These are phyloP conservation scores for Paramyrothecium roridum DNA, from an alignment of 2,329 filamentous ascomycete genomes.

Conservation along the genomic window DNA sequence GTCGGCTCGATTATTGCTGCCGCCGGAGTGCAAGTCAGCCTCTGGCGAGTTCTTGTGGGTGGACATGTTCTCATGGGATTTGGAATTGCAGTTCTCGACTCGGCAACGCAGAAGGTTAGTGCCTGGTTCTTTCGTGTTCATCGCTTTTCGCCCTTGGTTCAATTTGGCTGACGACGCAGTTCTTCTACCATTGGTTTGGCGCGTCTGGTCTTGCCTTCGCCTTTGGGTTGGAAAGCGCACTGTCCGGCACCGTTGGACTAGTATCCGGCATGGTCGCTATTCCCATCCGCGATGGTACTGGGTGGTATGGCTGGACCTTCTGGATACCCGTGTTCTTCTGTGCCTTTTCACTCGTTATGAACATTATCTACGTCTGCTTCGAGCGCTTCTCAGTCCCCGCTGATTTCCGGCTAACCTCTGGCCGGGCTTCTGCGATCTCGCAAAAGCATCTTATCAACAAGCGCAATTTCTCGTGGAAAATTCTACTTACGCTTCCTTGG, in stretches of 20 bases:
- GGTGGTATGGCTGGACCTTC: slow-evolving; percentile 19
- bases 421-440: slow-evolving; percentile 8
- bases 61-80: slow-evolving; percentile 19
- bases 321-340: slow-evolving; percentile 19
- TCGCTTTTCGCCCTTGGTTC: no score
- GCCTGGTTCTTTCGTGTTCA: no score
- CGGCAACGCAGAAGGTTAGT: slow-evolving; percentile 14
- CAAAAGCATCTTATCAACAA: slow-evolving; percentile 5
- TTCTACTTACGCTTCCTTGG: slow-evolving; percentile 13
- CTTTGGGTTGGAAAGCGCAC: slow-evolving; percentile 17
- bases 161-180: slow-evolving; percentile 5
- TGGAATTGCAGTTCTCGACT: slow-evolving; percentile 17
- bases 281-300: slow-evolving; percentile 15
- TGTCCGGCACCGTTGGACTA: slow-evolving; percentile 15
- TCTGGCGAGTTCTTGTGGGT: slow-evolving; percentile 14
- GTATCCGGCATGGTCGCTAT: slow-evolving; percentile 17
- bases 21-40: slow-evolving; percentile 11
- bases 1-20: slow-evolving; percentile 16
- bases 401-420: slow-evolving; percentile 8
- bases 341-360: slow-evolving; percentile 10
- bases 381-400: slow-evolving; percentile 10
- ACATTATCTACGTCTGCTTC: slow-evolving; percentile 16
- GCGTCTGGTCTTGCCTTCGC: slow-evolving; percentile 15
- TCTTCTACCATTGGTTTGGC: slow-evolving; percentile 21
- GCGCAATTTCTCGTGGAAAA: slow-evolving; percentile 13